Conservation (phyloP, 192 early-diverging fungal species). For the Coemansia sp. region DNA sequence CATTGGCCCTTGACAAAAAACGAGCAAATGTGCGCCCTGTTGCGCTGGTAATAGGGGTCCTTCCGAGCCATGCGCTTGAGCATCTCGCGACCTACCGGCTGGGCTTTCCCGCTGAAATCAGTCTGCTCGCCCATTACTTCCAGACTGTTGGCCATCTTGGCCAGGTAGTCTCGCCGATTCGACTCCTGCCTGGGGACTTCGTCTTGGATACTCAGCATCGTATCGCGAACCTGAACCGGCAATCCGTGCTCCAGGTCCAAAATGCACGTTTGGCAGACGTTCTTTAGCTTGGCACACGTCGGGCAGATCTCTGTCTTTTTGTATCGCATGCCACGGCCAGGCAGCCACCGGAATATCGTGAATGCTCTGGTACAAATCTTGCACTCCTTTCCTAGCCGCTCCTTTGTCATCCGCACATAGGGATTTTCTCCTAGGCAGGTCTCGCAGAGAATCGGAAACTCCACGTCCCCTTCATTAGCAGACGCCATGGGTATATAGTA, state of each 20-base stretch:
- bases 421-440: slow-evolving; percentile 97
- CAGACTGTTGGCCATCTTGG: slow-evolving; percentile 63
- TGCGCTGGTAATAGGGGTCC: slow-evolving; percentile 91
- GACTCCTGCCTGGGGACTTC: slow-evolving; percentile 79
- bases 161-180: slow-evolving; percentile 87
- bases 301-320: slow-evolving; percentile 99
- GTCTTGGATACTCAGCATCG: slow-evolving; percentile 72
- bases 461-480: slow-evolving; percentile 21
- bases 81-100: slow-evolving; percentile 55
- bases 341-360: slow-evolving; percentile 95
- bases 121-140: slow-evolving; percentile 18
- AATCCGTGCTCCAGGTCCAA: slow-evolving; percentile 93
- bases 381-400: slow-evolving; percentile 72
- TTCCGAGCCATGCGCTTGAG: slow-evolving; percentile 81
- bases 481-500: not conserved
- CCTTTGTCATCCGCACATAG: slow-evolving; percentile 95
- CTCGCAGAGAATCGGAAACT: slow-evolving; percentile 91
- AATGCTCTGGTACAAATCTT: slow-evolving; percentile 90
- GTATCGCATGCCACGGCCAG: slow-evolving; percentile 91
- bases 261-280: slow-evolving; percentile 96
- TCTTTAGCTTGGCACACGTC: slow-evolving; percentile 97
- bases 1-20: slow-evolving; percentile 96
- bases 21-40: slow-evolving; percentile 88
- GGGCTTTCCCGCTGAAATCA: slow-evolving; percentile 36
- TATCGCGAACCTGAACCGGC: slow-evolving; percentile 91